A percentile compares a stretch with the other conserved stretches of the same genome.
Evolutionary conservation across 164 flowering plant genomes (phyloP).

Genomic region (Annona cherimola): DNA sequence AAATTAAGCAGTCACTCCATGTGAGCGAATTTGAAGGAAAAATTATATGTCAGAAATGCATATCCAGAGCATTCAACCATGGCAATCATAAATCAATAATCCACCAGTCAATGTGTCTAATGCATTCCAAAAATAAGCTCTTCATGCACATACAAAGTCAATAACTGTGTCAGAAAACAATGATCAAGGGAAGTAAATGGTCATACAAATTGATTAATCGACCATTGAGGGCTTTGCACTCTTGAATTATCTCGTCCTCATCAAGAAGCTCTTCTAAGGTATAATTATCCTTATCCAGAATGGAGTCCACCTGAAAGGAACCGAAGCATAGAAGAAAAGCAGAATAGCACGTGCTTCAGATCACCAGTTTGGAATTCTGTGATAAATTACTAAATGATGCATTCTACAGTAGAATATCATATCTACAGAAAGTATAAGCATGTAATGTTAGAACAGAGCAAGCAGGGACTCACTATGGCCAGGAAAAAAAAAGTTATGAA

Average conservation of each 20-base stretch:
- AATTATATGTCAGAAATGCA: neutral
- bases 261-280: constrained; percentile 89
- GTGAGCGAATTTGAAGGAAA: neutral
- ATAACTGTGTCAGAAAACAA: neutral
- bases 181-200: neutral
- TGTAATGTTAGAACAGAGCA: neutral
- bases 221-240: constrained; percentile 89
- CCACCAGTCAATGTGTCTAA: neutral
- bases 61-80: neutral
- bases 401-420: neutral
- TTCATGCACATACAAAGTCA: neutral
- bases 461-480: neutral
- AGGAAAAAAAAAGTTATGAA: neutral
- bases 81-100: neutral
- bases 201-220: constrained; percentile 87
- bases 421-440: neutral
- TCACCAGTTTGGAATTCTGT: neutral
- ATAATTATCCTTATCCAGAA: constrained; percentile 73
- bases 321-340: neutral
- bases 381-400: neutral
- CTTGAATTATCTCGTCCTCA: constrained; percentile 95
- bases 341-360: neutral
- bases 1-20: neutral
- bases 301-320: constrained; percentile 69
- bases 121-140: neutral